Conservation (phyloP, 164 flowering plant genomes). For the Santalum album region DNA sequence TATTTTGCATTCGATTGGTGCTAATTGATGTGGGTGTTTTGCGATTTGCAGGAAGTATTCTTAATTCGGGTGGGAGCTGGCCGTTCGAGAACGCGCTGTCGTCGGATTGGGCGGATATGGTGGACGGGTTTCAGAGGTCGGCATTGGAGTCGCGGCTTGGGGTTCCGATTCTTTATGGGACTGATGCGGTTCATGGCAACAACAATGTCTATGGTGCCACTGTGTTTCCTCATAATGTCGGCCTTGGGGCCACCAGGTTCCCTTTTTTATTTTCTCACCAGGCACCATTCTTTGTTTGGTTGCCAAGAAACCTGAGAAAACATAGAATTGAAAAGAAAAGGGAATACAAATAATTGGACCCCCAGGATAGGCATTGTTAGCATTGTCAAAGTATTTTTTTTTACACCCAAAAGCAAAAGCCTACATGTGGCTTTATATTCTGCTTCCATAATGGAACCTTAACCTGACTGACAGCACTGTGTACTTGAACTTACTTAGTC, state of each 20-base stretch:
- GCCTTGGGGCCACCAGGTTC: slow-evolving; percentile 63
- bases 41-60: slow-evolving; percentile 41
- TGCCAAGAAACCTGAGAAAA: neutral
- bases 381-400: no score
- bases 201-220: slow-evolving; percentile 57
- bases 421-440: no score
- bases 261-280: neutral
- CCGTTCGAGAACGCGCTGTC: slow-evolving; percentile 34
- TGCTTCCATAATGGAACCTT: no score
- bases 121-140: slow-evolving; percentile 39
- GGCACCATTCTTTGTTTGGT: neutral
- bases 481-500: no score
- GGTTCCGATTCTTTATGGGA: slow-evolving; percentile 55
- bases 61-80: slow-evolving; percentile 52
- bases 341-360: no score
- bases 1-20: slow-evolving; percentile 1
- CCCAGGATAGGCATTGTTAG: no score
- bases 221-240: slow-evolving; percentile 64
- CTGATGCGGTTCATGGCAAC: slow-evolving; percentile 73
- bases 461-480: no score
- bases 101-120: slow-evolving; percentile 64
- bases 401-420: no score
- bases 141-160: slow-evolving; percentile 53
- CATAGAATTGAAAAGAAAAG: neutral
- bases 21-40: neutral